Base-by-base conservation (phyloP, 257 asterid species). In the Forsythia suspensa region DNA sequence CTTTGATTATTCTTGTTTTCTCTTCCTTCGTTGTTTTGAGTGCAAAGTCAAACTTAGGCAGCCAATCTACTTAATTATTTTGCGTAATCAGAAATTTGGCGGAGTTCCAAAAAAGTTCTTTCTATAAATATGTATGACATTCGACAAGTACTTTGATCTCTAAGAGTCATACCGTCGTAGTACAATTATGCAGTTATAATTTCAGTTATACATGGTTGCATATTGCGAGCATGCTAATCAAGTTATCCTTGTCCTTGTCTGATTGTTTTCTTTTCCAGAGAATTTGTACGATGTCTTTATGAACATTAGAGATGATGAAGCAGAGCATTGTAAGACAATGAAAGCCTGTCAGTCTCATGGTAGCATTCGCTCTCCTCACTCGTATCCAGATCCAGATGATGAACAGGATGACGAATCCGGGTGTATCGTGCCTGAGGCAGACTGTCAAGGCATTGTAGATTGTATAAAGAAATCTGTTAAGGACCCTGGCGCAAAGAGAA, bases 251-350 rank as follows among this genome's bases (percentile, higher is more conserved):
- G 34, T 29, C 34, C 2, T 80, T 42, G 29, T 13, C 48, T 29
- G 38, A 24, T 74, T 43, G n/a, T 41, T 48, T 18, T 74, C 0
- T 72, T 21, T 57, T 83, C 11, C 94, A 95, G 99, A 93, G 34
- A 95, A 95, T 82, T 38, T 95, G 86, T 93, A 92, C 1, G 99
- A 96, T 59, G 98, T 90, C 13, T 96, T 94, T 80, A 0, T 90
- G 48, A 96, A 96, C 87, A 86, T 92, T 40, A 91, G 98, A 91
- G 98, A 94, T 0, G 98, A 96, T 40, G 98, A 96, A 88, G 98
- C 98, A 18, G 98, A 96, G 80, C 99, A 96, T 79, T 96, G 99
- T 71, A 95, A 95, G 91, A 95, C 99, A 6, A 95, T 95, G 99
- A 93, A 90, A 88, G 97, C 97, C 10, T 95, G 99, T 73, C 99